Evolutionary conservation across 768 basidiomycete species (phyloP).

Genomic region (Coprinellus aureogranulatus): DNA sequence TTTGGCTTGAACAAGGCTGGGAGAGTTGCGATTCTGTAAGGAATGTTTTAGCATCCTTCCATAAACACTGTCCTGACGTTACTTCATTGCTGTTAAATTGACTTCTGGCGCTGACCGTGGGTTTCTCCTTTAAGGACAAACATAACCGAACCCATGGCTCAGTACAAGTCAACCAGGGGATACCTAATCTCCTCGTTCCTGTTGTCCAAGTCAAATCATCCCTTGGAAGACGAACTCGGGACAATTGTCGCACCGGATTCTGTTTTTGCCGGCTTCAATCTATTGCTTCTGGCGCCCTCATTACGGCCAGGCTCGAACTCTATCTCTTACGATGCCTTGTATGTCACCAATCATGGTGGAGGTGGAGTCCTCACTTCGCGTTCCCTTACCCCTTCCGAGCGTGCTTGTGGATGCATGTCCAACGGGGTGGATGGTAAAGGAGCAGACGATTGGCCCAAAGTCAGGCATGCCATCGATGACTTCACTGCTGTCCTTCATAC

Average conservation of each 20-base stretch:
- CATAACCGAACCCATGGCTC: conserved; percentile 65
- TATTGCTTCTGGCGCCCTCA: conserved; percentile 60
- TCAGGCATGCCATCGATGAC: conserved; percentile 51
- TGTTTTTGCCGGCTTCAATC: conserved; percentile 77
- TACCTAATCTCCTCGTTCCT: conserved; percentile 67
- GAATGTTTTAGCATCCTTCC: conserved; percentile 7
- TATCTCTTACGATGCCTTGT: conserved; percentile 49
- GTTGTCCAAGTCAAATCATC: conserved; percentile 43
- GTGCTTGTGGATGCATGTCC: conserved; percentile 59
- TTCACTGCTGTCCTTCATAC: conserved; percentile 44
- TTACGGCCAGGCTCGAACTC: conserved; percentile 20
- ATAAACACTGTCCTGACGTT: neutral
- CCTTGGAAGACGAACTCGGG: conserved; percentile 49
- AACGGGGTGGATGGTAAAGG: conserved; percentile 71
- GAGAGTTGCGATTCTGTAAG: conserved; percentile 71
- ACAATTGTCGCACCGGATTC: conserved; percentile 46
- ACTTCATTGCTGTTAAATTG: conserved; percentile 8
- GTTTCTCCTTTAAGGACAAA: conserved; percentile 62
- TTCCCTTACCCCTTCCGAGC: conserved; percentile 48
- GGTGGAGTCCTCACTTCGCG: conserved; percentile 58
- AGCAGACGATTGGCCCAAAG: conserved; percentile 71
- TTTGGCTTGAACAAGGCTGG: conserved; percentile 68
- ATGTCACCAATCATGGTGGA: conserved; percentile 71
- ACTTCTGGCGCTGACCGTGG: too few species aligned
- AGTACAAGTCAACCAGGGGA: conserved; percentile 63